Evolutionary conservation across 306 rosid genomes (phyloP), one percentile per base, ranked within the genome.

Genomic region (Cucurbita moschata): DNA sequence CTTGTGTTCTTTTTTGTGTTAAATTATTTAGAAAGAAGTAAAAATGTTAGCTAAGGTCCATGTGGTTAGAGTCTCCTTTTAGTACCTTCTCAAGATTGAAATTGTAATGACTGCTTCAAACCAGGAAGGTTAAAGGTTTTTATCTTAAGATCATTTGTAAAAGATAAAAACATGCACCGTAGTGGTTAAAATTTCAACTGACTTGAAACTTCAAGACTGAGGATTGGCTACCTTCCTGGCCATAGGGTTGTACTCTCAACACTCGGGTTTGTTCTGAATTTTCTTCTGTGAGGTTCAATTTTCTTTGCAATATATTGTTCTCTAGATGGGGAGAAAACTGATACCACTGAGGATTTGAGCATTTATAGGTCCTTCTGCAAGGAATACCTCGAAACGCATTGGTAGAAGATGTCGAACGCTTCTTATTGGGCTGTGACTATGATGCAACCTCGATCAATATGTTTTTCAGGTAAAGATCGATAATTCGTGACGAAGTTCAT

Each of bases 361-460:
- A 70, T 79, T 75, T 72, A 40, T 76, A 88, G 99, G 87, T 95
- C 47, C 76, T 91, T 62, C 83, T 91, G 57, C 80, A 81, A 81
- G 99, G 99, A 62, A 7, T 91, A 51, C 91, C 91, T 38, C 76
- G 78, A 73, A 43, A 3, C 37, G 79, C 82, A 2, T 0, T 0
- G 15, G 46, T 11, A 11, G 84, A 73, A 19, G 97, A 95, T 4
- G 10, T 95, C 42, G 89, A 63, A 14, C 94, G 96, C 40, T 71
- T 83, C 75, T 70, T 95, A 78, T 79, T 82, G 6, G 92, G 91
- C 39, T 83, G 75, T 81, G 85, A 83, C 39, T 89, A 73, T 8
- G 86, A 86, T 69, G 54, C 75, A 15, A 52, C 87, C 79, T 86
- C 96, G 55, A 0, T 89, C 79, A 79, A 77, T 16, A 0, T 87